Percentiles rank a stretch among this genome's conserved stretches.
Conservation (phyloP, 2,329 filamentous ascomycete species). For the Didymella sp. region DNA sequence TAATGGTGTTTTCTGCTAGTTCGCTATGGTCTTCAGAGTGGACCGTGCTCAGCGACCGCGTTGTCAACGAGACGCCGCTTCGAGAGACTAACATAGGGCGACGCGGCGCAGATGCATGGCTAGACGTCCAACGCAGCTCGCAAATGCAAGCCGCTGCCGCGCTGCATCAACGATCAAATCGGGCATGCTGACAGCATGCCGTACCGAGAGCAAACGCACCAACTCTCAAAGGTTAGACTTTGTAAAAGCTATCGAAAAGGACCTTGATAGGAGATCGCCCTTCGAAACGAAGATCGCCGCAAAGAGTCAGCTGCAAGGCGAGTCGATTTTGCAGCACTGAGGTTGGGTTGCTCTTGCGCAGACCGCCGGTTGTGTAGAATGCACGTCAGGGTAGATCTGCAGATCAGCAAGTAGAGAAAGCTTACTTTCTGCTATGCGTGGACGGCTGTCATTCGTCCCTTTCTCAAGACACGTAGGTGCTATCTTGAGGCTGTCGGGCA, state of each 20-base stretch:
- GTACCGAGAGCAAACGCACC: background rate
- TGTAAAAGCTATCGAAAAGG: constrained; percentile 3
- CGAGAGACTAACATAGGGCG: constrained; percentile 27
- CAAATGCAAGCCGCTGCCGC: constrained; percentile 17
- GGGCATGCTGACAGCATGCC: constrained; percentile 1
- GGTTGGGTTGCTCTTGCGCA: background rate
- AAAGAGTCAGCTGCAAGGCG: background rate
- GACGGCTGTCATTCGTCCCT: background rate
- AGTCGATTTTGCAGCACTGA: background rate
- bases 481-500: background rate
- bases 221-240: background rate
- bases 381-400: constrained; percentile 7
- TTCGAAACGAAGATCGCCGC: background rate
- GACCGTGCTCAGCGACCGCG: constrained; percentile 1
- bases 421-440: background rate
- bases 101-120: constrained; percentile 15
- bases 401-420: constrained; percentile 11
- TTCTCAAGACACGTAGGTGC: background rate
- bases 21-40: background rate
- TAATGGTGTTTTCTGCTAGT: background rate
- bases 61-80: constrained; percentile 7
- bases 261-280: background rate
- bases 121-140: constrained; percentile 17
- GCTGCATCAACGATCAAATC: constrained; percentile 11
- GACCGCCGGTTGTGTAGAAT: background rate